Conservation (phyloP, 306 rosid species). For the Prosopis cineraria region DNA sequence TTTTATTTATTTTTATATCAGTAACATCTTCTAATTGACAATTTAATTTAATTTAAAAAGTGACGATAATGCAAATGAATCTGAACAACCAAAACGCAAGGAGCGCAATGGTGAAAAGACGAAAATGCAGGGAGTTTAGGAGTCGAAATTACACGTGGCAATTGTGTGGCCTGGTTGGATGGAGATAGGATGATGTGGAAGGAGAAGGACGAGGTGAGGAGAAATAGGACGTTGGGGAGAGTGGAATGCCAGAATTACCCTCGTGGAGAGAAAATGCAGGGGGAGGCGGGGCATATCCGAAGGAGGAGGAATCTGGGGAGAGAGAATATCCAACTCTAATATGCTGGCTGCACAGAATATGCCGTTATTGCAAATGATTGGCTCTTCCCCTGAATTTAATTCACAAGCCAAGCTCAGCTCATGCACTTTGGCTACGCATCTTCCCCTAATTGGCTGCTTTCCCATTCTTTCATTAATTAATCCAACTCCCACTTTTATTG, state of each 20-base stretch:
- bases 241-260: neutral
- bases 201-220: no score
- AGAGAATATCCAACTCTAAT: conserved; percentile 73
- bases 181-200: neutral
- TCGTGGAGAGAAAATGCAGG: neutral
- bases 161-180: neutral
- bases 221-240: no score
- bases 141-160: conserved; percentile 8
- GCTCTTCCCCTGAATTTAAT: no score
- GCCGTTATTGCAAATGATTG: conserved; percentile 46
- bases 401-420: neutral
- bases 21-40: no score
- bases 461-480: conserved; percentile 26
- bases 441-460: neutral
- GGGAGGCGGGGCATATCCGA: conserved; percentile 47
- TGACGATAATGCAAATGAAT: no score
- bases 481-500: neutral
- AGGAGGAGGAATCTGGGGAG: neutral
- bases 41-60: no score
- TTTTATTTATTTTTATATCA: no score
- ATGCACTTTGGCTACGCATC: conserved; percentile 23
- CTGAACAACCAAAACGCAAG: no score
- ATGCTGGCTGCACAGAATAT: conserved; percentile 62
- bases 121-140: no score
- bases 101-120: no score